Conservation (phyloP, 2,329 filamentous ascomycete genomes). For the Akanthomyces dipterigenus region DNA sequence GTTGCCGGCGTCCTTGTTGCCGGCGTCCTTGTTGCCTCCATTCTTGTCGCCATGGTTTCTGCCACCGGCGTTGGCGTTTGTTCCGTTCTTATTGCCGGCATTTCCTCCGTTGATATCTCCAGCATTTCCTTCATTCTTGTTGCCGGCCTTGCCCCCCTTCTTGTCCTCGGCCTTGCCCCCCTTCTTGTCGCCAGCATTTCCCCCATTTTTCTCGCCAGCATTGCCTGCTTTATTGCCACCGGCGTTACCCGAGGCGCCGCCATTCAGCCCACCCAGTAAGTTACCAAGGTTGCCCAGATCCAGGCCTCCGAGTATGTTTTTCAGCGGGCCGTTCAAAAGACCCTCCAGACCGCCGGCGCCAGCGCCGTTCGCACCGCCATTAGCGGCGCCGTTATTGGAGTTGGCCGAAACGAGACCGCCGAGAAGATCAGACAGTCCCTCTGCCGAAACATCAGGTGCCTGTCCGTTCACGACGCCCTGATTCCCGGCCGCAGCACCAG, state of each 20-base stretch:
- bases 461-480: background rate
- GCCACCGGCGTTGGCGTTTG: background rate
- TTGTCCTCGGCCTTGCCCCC: background rate
- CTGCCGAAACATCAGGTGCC: background rate
- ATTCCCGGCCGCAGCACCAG: background rate
- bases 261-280: background rate
- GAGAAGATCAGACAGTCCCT: background rate
- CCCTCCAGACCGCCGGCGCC: background rate
- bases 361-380: background rate
- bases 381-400: background rate
- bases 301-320: background rate
- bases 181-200: background rate
- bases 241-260: background rate
- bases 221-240: background rate
- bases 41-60: background rate
- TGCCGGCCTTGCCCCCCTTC: background rate
- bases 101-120: background rate
- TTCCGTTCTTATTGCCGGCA: background rate
- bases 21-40: background rate
- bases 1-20: background rate
- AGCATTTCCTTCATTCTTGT: background rate
- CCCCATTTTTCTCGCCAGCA: background rate
- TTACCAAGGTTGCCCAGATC: background rate
- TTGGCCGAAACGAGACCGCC: background rate
- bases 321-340: background rate